Evolutionary conservation across 148 eudicot genomes (phyloP).

Genomic region (Rhododendron ferrugineum): DNA sequence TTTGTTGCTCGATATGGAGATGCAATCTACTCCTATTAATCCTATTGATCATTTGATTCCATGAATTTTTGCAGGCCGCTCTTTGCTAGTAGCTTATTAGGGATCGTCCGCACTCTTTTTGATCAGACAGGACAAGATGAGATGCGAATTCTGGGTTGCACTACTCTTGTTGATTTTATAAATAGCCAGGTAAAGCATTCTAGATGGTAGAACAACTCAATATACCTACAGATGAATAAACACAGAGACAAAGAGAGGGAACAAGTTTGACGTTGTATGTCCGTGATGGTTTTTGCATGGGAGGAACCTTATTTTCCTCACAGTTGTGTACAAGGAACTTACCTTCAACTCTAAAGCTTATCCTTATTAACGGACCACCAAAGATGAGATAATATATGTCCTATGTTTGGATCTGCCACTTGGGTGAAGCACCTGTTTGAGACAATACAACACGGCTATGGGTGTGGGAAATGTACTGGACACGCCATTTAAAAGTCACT

Average conservation of each 20-base stretch:
- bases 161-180: slow-evolving; percentile 63
- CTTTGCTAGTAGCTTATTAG: slow-evolving; percentile 68
- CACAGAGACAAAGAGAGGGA: background rate
- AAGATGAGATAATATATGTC: background rate
- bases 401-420: background rate
- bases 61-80: slow-evolving; percentile 61
- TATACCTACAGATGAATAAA: background rate
- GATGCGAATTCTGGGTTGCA: slow-evolving; percentile 69
- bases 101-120: slow-evolving; percentile 58
- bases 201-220: background rate
- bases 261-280: background rate
- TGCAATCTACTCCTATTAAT: background rate
- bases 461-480: background rate
- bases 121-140: slow-evolving; percentile 59
- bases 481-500: background rate
- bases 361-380: background rate
- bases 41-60: background rate
- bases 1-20: background rate
- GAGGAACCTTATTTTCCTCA: background rate
- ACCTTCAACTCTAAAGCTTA: background rate
- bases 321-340: background rate
- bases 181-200: slow-evolving; percentile 56
- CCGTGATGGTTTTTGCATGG: background rate
- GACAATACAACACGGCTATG: background rate
- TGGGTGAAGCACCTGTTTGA: background rate